Evolutionary conservation across 345 rosid genomes (phyloP).

Genomic region (Salix brachista): DNA sequence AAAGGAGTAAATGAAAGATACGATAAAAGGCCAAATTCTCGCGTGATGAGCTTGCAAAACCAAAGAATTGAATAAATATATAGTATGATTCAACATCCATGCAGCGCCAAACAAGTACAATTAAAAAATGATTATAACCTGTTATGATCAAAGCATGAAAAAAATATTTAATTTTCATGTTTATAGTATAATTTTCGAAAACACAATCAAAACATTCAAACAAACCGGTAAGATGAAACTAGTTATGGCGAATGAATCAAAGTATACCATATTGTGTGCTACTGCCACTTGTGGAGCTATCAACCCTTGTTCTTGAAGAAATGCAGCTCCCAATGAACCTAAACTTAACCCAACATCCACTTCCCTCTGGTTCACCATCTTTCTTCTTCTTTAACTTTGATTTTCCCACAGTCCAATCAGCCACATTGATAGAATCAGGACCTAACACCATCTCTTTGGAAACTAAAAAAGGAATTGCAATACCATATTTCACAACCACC

Average conservation of each 20-base stretch:
- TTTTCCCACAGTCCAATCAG: constrained; percentile 21
- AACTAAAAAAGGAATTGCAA: neutral
- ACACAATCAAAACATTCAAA: neutral
- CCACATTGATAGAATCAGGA: constrained; percentile 22
- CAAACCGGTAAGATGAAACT: neutral
- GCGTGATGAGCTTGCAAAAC: neutral
- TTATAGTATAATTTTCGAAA: neutral
- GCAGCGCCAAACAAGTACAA: neutral
- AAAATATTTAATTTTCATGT: neutral
- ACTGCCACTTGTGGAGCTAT: constrained; percentile 27
- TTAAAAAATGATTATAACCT: neutral
- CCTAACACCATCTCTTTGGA: constrained; percentile 26
- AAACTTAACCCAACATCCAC: constrained; percentile 40
- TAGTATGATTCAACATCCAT: neutral
- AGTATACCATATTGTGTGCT: constrained; percentile 33
- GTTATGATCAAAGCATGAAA: neutral
- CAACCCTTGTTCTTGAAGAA: constrained; percentile 32
- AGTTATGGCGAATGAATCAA: neutral
- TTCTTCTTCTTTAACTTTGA: constrained; percentile 33
- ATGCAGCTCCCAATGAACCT: constrained; percentile 36
- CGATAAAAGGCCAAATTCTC: neutral
- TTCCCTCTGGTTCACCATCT: constrained; percentile 17
- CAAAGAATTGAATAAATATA: constrained; percentile 1
- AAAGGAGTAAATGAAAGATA: constrained; percentile 3
- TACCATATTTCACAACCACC: neutral